A percentile compares a stretch with the other conserved stretches of the same genome.
These are phyloP conservation scores for Anethum foeniculum DNA, from an alignment of 140 eudicot species.

Conservation along the genomic window DNA sequence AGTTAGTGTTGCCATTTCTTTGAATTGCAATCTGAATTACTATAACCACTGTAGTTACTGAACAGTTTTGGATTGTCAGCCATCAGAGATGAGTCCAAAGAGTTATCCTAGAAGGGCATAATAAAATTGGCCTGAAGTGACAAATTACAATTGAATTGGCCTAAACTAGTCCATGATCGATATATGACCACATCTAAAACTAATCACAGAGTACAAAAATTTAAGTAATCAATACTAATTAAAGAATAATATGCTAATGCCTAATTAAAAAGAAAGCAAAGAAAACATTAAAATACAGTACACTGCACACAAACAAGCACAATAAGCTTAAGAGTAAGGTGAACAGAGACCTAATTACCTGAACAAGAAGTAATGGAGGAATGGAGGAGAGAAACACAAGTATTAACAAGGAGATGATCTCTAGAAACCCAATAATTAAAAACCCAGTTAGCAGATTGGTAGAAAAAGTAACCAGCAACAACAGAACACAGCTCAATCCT, in stretches of 20 bases:
- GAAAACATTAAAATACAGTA: too few relatives aligned
- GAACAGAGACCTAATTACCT: slow-evolving; percentile 25
- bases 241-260: too few relatives aligned
- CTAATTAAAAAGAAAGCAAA: too few relatives aligned
- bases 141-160: not conserved
- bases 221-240: too few relatives aligned
- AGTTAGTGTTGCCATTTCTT: not conserved
- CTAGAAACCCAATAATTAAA: slow-evolving; percentile 53
- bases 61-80: not conserved
- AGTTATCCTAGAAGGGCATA: not conserved
- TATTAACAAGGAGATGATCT: slow-evolving; percentile 80
- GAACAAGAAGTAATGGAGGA: slow-evolving; percentile 62
- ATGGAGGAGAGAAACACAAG: slow-evolving; percentile 86
- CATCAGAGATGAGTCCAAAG: not conserved
- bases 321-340: not conserved
- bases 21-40: not conserved
- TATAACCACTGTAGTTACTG: not conserved
- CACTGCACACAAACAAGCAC: not conserved
- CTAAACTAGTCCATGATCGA: not conserved
- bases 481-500: slow-evolving; percentile 50
- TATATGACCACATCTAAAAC: not conserved
- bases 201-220: too few relatives aligned
- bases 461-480: slow-evolving; percentile 49
- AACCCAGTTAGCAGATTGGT: slow-evolving; percentile 63
- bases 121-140: not conserved